A percentile compares a stretch with the other conserved stretches of the same genome.
Conservation (phyloP, 2,329 filamentous ascomycete species). For the Paracorniculantispora psalliotae region DNA sequence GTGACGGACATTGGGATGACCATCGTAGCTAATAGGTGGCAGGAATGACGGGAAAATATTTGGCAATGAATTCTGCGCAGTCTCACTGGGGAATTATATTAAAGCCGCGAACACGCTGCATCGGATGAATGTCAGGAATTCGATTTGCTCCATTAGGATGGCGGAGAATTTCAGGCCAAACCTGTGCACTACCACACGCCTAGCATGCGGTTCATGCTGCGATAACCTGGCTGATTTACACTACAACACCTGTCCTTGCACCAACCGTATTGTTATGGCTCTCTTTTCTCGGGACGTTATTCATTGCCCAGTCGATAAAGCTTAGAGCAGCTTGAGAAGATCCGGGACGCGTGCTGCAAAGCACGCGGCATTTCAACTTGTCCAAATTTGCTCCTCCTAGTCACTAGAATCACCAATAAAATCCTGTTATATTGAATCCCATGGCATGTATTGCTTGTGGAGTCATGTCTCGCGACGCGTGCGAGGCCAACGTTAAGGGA, state of each 20-base stretch:
- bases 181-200: not conserved
- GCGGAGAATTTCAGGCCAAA: not conserved
- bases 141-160: not conserved
- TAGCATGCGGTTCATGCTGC: not conserved
- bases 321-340: too few relatives aligned
- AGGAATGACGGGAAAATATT: not conserved
- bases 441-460: conserved; percentile 11
- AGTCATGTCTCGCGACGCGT: not conserved
- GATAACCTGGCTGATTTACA: too few relatives aligned
- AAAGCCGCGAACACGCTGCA: not conserved
- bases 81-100: not conserved
- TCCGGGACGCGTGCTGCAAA: too few relatives aligned
- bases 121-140: not conserved
- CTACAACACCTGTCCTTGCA: too few relatives aligned
- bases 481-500: not conserved
- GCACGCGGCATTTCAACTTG: not conserved
- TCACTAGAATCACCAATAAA: not conserved
- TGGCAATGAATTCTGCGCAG: not conserved
- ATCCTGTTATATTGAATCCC: not conserved
- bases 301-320: too few relatives aligned
- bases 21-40: not conserved
- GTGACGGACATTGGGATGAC: not conserved
- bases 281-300: too few relatives aligned
- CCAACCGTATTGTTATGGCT: too few relatives aligned
- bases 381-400: not conserved